Percentiles rank a stretch among this genome's conserved stretches.
These are phyloP conservation scores for Pichia cabralensis DNA, from an alignment of 805 yeast species.

Conservation along the genomic window DNA sequence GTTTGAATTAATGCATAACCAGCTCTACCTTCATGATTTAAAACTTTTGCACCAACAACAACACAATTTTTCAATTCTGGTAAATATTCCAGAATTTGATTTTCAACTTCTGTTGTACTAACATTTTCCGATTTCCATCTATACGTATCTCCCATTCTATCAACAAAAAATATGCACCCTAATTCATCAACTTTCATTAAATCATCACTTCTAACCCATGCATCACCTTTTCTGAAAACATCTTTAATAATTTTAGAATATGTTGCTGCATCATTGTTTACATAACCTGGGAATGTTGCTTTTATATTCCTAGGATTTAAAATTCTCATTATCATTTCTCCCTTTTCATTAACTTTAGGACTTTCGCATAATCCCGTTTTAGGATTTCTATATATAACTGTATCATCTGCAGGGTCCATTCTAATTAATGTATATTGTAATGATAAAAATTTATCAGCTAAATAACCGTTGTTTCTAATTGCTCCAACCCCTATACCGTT, in stretches of 20 bases:
- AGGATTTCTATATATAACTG: constrained; percentile 59
- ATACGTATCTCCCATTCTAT: constrained; percentile 89
- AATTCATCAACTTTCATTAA: constrained; percentile 58
- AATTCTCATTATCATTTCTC: constrained; percentile 77
- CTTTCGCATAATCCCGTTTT: constrained; percentile 48
- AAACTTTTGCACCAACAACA: constrained; percentile 81
- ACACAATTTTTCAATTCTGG: constrained; percentile 52
- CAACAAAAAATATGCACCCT: constrained; percentile 74
- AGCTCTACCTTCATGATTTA: constrained; percentile 88
- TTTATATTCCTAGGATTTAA: constrained; percentile 51
- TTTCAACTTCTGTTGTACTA: constrained; percentile 87
- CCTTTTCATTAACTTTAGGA: constrained; percentile 59
- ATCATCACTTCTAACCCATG: constrained; percentile 87
- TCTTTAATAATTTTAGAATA: constrained; percentile 62
- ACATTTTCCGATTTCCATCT: constrained; percentile 97
- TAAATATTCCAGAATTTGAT: constrained; percentile 38
- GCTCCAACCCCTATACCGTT: constrained; percentile 67
- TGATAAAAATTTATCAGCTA: constrained; percentile 49
- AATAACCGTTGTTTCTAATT: constrained; percentile 70
- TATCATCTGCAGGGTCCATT: constrained; percentile 75
- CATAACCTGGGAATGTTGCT: constrained; percentile 79
- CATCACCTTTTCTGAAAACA: constrained; percentile 80
- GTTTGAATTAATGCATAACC: constrained; percentile 77
- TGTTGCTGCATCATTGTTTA: constrained; percentile 72
- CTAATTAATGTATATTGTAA: constrained; percentile 50